These are phyloP conservation scores for Hymenoscyphus infarciens DNA, from an alignment of 2,329 filamentous ascomycete genomes.

Conservation along the genomic window DNA sequence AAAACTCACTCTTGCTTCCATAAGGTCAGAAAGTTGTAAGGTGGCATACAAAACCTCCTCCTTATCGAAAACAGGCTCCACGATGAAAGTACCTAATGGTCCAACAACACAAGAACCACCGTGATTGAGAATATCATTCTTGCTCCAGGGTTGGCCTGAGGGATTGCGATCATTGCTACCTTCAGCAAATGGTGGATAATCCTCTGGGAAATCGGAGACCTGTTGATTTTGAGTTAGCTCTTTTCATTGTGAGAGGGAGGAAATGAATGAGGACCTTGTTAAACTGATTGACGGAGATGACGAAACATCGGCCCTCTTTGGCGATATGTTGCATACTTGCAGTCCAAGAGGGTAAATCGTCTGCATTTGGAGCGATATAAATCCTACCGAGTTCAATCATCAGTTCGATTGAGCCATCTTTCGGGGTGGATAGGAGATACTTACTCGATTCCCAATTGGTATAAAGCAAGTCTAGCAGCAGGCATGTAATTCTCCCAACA, in stretches of 20 bases:
- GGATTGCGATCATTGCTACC: constrained; percentile 39
- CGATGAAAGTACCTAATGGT: constrained; percentile 38
- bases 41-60: constrained; percentile 40
- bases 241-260: background rate
- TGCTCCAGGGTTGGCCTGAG: constrained; percentile 36
- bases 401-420: background rate
- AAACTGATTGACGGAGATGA: constrained; percentile 41
- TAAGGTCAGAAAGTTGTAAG: constrained; percentile 36
- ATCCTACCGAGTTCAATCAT: constrained; percentile 21
- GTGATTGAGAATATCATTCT: constrained; percentile 39
- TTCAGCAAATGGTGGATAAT: constrained; percentile 41
- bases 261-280: constrained; percentile 33
- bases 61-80: constrained; percentile 41
- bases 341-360: constrained; percentile 36
- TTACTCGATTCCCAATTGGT: constrained; percentile 42
- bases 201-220: constrained; percentile 39
- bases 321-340: constrained; percentile 44
- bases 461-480: constrained; percentile 40
- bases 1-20: constrained; percentile 38
- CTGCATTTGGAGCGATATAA: constrained; percentile 32
- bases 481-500: constrained; percentile 47
- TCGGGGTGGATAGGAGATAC: constrained; percentile 8
- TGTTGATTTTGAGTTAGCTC: background rate
- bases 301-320: constrained; percentile 44
- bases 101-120: constrained; percentile 42